Conservation (phyloP, 2,329 filamentous ascomycete genomes). For the Colletotrichum magnum region DNA sequence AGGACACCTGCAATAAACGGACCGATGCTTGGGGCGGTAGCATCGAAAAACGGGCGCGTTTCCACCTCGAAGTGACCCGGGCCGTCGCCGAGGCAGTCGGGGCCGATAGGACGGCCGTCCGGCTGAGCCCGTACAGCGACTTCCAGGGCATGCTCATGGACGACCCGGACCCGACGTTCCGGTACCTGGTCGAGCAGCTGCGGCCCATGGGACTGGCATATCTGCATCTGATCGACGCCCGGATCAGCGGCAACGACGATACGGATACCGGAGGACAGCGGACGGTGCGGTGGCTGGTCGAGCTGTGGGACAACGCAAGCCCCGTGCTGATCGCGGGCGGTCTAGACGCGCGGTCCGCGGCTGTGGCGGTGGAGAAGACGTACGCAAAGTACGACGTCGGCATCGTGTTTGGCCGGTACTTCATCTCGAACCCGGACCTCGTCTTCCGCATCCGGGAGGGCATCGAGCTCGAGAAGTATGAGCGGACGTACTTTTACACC, state of each 20-base stretch:
- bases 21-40: conserved; percentile 69
- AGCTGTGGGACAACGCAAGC: conserved; percentile 49
- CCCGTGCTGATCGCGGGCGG: conserved; percentile 52
- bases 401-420: conserved; percentile 51
- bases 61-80: conserved; percentile 64
- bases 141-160: conserved; percentile 74
- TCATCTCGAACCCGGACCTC: conserved; percentile 53
- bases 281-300: conserved; percentile 46
- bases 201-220: conserved; percentile 68
- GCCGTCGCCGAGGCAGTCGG: conserved; percentile 60
- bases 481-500: conserved; percentile 48
- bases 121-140: conserved; percentile 69
- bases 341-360: conserved; percentile 46
- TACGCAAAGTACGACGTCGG: conserved; percentile 48
- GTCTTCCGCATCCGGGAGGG: conserved; percentile 47
- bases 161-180: conserved; percentile 71
- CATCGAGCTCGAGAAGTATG: conserved; percentile 46
- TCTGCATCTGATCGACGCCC: conserved; percentile 71
- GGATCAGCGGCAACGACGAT: conserved; percentile 59
- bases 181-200: conserved; percentile 65
- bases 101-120: conserved; percentile 64
- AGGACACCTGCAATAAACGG: conserved; percentile 63
- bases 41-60: conserved; percentile 66
- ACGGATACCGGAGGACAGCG: conserved; percentile 47
- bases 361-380: conserved; percentile 42